phyloP scores from a whole-genome alignment of 1,139 yeast species.

The Yamadazyma atlantica region DNA sequence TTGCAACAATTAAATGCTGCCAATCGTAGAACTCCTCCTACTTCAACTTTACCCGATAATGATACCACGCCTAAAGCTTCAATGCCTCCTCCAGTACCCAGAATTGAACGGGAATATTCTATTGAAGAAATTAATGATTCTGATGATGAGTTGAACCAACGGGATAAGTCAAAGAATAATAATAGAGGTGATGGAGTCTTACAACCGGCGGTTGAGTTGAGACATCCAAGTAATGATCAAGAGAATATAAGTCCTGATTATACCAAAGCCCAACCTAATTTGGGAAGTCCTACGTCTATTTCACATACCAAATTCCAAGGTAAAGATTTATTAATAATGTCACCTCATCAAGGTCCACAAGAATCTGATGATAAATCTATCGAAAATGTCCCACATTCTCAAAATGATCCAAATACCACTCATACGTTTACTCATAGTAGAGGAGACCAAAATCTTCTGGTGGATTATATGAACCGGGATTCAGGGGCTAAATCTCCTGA shows the following conservation, averaged over 20 bases:
- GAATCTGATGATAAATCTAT: neutral
- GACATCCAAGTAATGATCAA: slow-evolving; percentile 2
- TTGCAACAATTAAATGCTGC: neutral
- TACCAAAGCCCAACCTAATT: neutral
- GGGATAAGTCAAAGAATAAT: neutral
- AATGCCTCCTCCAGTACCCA: slow-evolving; percentile 6
- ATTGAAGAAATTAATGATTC: slow-evolving; percentile 46
- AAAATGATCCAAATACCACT: neutral
- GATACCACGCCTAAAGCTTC: slow-evolving; percentile 1
- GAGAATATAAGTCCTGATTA: slow-evolving; percentile 1
- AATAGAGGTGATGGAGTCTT: slow-evolving; percentile 4
- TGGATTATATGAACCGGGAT: slow-evolving; percentile 17
- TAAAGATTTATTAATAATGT: slow-evolving; percentile 38
- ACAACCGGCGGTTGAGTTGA: slow-evolving; percentile 16
- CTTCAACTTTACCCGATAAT: neutral
- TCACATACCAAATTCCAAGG: slow-evolving; percentile 21
- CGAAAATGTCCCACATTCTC: too few relatives aligned
- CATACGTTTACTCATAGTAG: slow-evolving; percentile 1
- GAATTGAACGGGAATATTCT: slow-evolving; percentile 26
- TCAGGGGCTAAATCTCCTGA: slow-evolving; percentile 12
- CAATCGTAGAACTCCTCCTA: neutral
- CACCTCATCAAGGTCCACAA: slow-evolving; percentile 35
- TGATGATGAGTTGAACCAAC: slow-evolving; percentile 32
- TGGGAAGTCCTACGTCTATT: slow-evolving; percentile 10
- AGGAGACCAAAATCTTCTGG: neutral